Conservation (phyloP, 768 basidiomycete species). For the Suillus placidus region DNA sequence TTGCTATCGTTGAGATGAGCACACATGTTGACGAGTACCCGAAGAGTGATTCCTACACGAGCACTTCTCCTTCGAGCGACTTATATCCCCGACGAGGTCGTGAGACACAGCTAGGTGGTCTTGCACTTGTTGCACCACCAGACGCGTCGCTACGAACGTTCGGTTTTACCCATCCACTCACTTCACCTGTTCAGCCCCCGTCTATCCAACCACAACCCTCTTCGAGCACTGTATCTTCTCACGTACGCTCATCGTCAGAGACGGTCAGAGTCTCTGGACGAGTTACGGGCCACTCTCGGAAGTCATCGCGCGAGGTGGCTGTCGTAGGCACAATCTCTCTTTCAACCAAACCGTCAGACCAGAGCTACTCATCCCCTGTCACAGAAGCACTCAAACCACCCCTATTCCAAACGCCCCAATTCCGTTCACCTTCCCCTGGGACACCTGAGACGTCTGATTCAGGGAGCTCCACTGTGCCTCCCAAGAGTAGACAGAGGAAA, state of each 20-base stretch:
- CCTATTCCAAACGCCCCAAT: conserved; percentile 41
- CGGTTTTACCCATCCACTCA: conserved; percentile 53
- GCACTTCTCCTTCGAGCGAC: conserved; percentile 32
- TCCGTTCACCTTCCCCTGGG: conserved; percentile 35
- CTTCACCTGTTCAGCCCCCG: conserved; percentile 43
- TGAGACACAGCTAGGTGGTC: conserved; percentile 41
- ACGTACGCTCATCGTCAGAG: conserved; percentile 56
- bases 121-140: conserved; percentile 74
- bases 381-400: conserved; percentile 38
- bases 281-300: conserved; percentile 42
- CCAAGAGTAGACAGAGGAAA: conserved; percentile 33
- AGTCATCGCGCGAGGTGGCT: conserved; percentile 52
- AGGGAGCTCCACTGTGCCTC: conserved; percentile 26
- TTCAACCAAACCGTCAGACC: conserved; percentile 31
- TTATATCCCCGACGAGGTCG: conserved; percentile 44
- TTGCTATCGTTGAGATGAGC: conserved; percentile 70
- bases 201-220: conserved; percentile 18
- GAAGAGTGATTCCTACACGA: conserved; percentile 23
- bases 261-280: conserved; percentile 32
- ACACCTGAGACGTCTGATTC: conserved; percentile 35
- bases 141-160: conserved; percentile 60
- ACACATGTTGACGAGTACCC: conserved; percentile 10
- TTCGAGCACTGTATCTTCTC: conserved; percentile 26
- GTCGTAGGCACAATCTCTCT: conserved; percentile 50
- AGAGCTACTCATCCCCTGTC: conserved; percentile 31